Conservation (phyloP, 176 grass and related monocot genomes). For the Chloris gayana region DNA sequence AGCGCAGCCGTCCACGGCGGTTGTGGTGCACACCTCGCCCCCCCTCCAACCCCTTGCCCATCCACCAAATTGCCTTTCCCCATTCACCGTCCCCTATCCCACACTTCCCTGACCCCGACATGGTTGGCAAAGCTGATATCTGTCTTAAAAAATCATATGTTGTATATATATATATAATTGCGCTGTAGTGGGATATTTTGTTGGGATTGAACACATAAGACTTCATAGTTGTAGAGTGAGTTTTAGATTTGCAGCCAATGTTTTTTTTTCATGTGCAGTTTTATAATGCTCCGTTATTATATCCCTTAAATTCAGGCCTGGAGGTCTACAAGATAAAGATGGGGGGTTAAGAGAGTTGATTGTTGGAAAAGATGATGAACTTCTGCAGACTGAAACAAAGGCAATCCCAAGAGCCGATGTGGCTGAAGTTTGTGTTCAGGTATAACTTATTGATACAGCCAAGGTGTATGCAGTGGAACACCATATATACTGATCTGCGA, state of each 20-base stretch:
- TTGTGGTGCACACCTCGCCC: too few relatives aligned
- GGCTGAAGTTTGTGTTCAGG: conserved; percentile 91
- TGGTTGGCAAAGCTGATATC: too few relatives aligned
- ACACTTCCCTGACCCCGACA: too few relatives aligned
- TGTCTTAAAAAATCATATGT: background rate
- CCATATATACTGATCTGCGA: background rate
- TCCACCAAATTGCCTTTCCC: too few relatives aligned
- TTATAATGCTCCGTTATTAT: background rate
- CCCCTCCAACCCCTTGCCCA: too few relatives aligned
- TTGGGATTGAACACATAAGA: background rate
- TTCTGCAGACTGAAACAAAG: conserved; percentile 85
- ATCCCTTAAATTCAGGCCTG: conserved; percentile 53
- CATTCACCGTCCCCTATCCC: too few relatives aligned
- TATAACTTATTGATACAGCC: conserved; percentile 15
- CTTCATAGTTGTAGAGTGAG: background rate
- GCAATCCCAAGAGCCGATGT: conserved; percentile 85
- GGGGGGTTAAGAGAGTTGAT: conserved; percentile 68
- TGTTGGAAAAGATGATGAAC: conserved; percentile 84
- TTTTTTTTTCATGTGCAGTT: background rate
- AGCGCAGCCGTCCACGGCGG: too few relatives aligned
- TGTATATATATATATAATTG: too few relatives aligned
- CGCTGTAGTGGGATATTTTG: background rate
- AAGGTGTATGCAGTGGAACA: background rate
- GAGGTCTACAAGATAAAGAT: conserved; percentile 85
- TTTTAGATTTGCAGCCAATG: background rate